These are phyloP conservation scores for Emericellopsis terricola DNA, from an alignment of 495 filamentous ascomycete genomes.

Conservation along the genomic window DNA sequence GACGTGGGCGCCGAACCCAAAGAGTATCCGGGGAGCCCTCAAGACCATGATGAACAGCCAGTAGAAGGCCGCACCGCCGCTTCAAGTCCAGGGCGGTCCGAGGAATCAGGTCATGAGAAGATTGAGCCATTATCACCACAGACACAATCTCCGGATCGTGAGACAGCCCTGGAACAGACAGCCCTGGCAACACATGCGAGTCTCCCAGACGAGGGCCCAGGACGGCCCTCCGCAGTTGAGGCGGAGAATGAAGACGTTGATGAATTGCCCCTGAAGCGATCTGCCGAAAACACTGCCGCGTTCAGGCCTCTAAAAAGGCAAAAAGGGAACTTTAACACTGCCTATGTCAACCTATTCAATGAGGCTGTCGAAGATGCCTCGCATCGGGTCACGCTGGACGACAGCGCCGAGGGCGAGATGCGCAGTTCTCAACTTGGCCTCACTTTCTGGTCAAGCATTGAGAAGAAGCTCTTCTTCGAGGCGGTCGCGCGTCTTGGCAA, in stretches of 20 bases:
- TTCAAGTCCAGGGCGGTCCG: no score
- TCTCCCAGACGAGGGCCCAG: no score
- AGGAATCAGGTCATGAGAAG: no score
- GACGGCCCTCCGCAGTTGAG: no score
- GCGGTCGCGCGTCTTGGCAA: conserved; percentile 43
- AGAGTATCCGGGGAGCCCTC: no score
- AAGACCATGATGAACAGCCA: no score
- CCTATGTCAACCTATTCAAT: conserved; percentile 44
- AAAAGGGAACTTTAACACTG: conserved; percentile 23
- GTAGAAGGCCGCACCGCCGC: no score
- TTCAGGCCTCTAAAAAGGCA: conserved; percentile 13
- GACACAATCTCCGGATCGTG: no score
- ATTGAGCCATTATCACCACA: no score
- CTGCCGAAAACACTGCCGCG: neutral
- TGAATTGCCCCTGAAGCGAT: neutral
- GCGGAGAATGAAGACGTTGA: neutral
- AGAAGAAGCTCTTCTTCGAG: conserved; percentile 54
- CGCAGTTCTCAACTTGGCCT: conserved; percentile 46
- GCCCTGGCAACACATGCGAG: no score
- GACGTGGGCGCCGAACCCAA: no score
- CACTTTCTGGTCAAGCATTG: conserved; percentile 46
- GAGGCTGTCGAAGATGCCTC: conserved; percentile 26
- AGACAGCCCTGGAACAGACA: no score
- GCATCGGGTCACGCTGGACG: conserved; percentile 10
- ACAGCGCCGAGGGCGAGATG: conserved; percentile 5